Evolutionary conservation across 1,284 basidiomycete genomes (phyloP).

Genomic region (Trichosporon ovoides): DNA sequence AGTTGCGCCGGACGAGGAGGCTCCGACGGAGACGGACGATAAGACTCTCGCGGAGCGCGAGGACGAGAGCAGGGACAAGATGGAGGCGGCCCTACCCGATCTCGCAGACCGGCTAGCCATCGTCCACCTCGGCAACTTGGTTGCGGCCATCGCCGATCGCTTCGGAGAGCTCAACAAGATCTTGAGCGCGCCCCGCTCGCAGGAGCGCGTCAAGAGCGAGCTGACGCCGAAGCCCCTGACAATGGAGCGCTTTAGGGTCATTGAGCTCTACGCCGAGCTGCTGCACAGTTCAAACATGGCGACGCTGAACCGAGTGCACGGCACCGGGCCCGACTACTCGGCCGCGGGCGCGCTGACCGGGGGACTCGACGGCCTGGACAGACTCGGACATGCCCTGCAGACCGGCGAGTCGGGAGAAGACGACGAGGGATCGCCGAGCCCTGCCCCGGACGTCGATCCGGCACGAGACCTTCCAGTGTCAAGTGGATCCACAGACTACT

Average conservation of each 20-base stretch:
- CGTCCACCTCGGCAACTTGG: slow-evolving; percentile 80
- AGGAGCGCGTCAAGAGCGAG: slow-evolving; percentile 64
- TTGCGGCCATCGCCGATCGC: slow-evolving; percentile 69
- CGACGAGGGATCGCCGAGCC: slow-evolving; percentile 42
- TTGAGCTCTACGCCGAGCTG: slow-evolving; percentile 94
- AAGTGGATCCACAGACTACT: slow-evolving; percentile 46
- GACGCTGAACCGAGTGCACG: slow-evolving; percentile 73
- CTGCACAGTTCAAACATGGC: slow-evolving; percentile 98
- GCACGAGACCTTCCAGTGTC: slow-evolving; percentile 67
- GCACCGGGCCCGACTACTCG: slow-evolving; percentile 69
- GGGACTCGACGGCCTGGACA: slow-evolving; percentile 71
- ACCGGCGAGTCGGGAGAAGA: slow-evolving; percentile 50
- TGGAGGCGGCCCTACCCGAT: slow-evolving; percentile 77
- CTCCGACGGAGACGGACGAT: slow-evolving; percentile 59
- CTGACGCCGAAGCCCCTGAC: slow-evolving; percentile 74
- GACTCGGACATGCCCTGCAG: slow-evolving; percentile 71
- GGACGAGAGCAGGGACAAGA: slow-evolving; percentile 61
- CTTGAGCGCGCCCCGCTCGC: slow-evolving; percentile 66
- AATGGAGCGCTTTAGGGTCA: slow-evolving; percentile 92
- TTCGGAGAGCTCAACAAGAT: slow-evolving; percentile 68
- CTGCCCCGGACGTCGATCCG: slow-evolving; percentile 57
- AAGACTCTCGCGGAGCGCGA: slow-evolving; percentile 35
- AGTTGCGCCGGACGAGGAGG: slow-evolving; percentile 12
- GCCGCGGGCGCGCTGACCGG: slow-evolving; percentile 71
- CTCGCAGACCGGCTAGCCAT: slow-evolving; percentile 86